Evolutionary conservation across 2,329 filamentous ascomycete genomes (phyloP).

Genomic region (Aspergillus thermomutatus): DNA sequence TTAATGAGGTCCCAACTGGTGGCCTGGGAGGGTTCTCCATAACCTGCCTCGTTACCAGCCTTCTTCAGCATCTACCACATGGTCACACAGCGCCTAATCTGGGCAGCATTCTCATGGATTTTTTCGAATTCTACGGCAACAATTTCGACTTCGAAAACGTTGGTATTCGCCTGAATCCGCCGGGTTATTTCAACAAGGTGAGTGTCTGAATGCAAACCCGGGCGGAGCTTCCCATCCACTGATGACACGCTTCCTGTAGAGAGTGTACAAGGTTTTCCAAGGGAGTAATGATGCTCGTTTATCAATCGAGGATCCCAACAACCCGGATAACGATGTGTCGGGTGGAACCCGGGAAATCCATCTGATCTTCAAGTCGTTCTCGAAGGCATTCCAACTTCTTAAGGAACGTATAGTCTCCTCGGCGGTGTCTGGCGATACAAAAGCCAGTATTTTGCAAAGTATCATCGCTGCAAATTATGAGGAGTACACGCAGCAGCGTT

Average conservation of each 20-base stretch:
- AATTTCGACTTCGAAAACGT: slow-evolving; percentile 67
- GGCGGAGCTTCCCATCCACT: neutral
- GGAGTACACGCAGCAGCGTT: slow-evolving; percentile 67
- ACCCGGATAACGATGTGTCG: slow-evolving; percentile 79
- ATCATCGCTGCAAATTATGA: slow-evolving; percentile 77
- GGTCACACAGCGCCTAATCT: slow-evolving; percentile 67
- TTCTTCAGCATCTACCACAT: slow-evolving; percentile 76
- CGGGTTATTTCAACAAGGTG: slow-evolving; percentile 75
- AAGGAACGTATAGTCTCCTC: slow-evolving; percentile 52
- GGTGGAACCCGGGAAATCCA: slow-evolving; percentile 73
- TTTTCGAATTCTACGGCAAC: slow-evolving; percentile 85
- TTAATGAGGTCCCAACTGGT: slow-evolving; percentile 89
- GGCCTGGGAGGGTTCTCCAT: slow-evolving; percentile 92
- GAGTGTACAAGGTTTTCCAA: slow-evolving; percentile 47
- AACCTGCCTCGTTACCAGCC: slow-evolving; percentile 87
- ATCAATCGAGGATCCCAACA: slow-evolving; percentile 90
- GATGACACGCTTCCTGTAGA: slow-evolving; percentile 12
- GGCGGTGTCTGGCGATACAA: slow-evolving; percentile 17
- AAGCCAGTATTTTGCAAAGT: slow-evolving; percentile 63
- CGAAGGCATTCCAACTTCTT: slow-evolving; percentile 58
- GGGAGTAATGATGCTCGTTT: slow-evolving; percentile 63
- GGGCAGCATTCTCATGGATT: slow-evolving; percentile 78
- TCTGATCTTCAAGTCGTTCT: slow-evolving; percentile 68
- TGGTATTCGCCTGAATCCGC: slow-evolving; percentile 73
- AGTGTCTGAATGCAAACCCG: neutral